phyloP scores from a whole-genome alignment of 2,329 filamentous ascomycete genomes.

The Cordyceps tenuipes region DNA sequence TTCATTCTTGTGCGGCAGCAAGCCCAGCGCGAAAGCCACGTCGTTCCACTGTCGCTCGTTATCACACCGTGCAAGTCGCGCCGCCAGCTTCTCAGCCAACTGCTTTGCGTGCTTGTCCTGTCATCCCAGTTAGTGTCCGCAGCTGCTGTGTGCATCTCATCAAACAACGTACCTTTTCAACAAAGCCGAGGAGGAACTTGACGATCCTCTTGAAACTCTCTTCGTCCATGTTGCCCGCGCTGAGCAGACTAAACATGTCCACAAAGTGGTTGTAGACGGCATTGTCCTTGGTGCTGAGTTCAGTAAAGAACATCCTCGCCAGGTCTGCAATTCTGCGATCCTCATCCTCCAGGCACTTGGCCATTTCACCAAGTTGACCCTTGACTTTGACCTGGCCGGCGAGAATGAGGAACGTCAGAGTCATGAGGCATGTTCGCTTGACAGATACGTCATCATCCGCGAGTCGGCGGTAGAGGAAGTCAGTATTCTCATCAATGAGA shows the following conservation, averaged over 20 bases:
- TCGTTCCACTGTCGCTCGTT: constrained; percentile 96
- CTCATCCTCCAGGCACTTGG: constrained; percentile 94
- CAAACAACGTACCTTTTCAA: constrained; percentile 71
- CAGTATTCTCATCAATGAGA: constrained; percentile 96
- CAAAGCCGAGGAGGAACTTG: constrained; percentile 88
- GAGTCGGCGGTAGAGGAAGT: constrained; percentile 89
- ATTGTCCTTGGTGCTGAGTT: constrained; percentile 96
- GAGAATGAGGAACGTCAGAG: constrained; percentile 90
- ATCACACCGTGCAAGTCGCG: constrained; percentile 75
- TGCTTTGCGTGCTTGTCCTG: constrained; percentile 97
- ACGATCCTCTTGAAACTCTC: constrained; percentile 80
- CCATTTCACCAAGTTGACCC: constrained; percentile 97
- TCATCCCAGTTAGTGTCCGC: constrained; percentile 13
- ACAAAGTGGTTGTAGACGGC: constrained; percentile 99
- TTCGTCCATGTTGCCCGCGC: constrained; percentile 72
- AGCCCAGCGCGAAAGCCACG: constrained; percentile 81
- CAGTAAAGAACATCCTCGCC: constrained; percentile 96
- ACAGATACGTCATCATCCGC: constrained; percentile 84
- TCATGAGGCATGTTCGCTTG: constrained; percentile 97
- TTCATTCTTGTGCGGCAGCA: constrained; percentile 89
- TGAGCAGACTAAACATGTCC: constrained; percentile 94
- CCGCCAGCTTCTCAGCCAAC: constrained; percentile 84
- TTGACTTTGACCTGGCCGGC: constrained; percentile 99
- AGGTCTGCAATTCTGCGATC: constrained; percentile 91
- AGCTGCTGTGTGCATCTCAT: background rate